phyloP scores from a whole-genome alignment of 345 rosid genomes.

The Erysimum cheiranthoides region DNA sequence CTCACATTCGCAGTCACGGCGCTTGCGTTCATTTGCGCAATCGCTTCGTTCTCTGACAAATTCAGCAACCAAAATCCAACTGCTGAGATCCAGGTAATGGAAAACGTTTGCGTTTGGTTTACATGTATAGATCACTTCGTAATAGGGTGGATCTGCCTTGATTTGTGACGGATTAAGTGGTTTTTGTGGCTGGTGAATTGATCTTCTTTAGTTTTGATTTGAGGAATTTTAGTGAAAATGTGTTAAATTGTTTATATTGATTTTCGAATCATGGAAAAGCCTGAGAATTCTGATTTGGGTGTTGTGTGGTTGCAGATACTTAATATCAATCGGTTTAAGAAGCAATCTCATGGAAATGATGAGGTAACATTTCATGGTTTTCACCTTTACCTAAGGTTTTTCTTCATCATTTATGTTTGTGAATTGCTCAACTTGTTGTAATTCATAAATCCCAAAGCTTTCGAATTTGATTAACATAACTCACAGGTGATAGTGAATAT shows the following conservation, averaged over 20 bases:
- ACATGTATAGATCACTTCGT: neutral
- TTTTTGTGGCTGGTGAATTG: slow-evolving; percentile 2
- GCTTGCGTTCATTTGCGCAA: slow-evolving; percentile 83
- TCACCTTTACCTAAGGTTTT: neutral
- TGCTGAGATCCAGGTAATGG: slow-evolving; percentile 77
- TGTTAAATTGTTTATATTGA: neutral
- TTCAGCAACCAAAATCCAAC: slow-evolving; percentile 81
- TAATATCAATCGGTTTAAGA: slow-evolving; percentile 87
- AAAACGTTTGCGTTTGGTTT: neutral
- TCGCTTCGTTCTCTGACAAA: slow-evolving; percentile 85
- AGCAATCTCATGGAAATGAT: slow-evolving; percentile 86
- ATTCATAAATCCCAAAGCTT: neutral
- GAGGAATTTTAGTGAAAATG: neutral
- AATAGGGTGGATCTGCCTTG: slow-evolving; percentile 29
- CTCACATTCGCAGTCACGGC: slow-evolving; percentile 82
- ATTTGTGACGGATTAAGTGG: slow-evolving; percentile 19
- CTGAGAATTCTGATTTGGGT: neutral
- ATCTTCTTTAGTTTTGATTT: neutral
- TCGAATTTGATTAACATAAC: neutral
- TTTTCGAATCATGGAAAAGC: neutral
- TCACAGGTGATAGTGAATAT: neutral
- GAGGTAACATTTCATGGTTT: slow-evolving; percentile 57
- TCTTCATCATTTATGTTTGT: slow-evolving; percentile 3
- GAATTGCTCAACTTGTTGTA: slow-evolving; percentile 22
- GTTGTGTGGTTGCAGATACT: slow-evolving; percentile 62